Evolutionary conservation across 2,329 filamentous ascomycete species (phyloP).

Genomic region (Metarhizium album): DNA sequence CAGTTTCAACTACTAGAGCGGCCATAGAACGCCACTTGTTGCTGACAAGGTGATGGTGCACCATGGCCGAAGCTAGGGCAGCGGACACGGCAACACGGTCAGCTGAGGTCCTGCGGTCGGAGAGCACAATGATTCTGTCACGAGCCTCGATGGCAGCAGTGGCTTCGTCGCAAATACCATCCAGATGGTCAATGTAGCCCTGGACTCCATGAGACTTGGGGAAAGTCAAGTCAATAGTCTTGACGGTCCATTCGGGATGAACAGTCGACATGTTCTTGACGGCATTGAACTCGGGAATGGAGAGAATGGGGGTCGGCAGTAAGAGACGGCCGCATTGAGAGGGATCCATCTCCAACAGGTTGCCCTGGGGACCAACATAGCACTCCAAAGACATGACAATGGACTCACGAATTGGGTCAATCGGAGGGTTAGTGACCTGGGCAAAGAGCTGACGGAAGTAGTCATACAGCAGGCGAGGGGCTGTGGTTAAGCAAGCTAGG

Average conservation of each 20-base stretch:
- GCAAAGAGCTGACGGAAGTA: constrained; percentile 98
- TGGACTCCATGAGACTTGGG: constrained; percentile 71
- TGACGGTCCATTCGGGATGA: constrained; percentile 75
- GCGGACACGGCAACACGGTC: constrained; percentile 80
- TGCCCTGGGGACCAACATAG: constrained; percentile 92
- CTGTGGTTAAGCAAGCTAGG: constrained; percentile 79
- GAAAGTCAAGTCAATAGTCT: constrained; percentile 87
- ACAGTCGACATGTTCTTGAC: constrained; percentile 65
- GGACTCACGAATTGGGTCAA: constrained; percentile 92
- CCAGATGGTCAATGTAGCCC: constrained; percentile 79
- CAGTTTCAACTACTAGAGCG: constrained; percentile 82
- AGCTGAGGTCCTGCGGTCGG: constrained; percentile 73
- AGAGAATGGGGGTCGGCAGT: constrained; percentile 79
- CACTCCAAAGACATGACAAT: constrained; percentile 98
- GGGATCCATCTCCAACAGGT: constrained; percentile 85
- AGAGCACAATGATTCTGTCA: constrained; percentile 80
- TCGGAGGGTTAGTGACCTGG: constrained; percentile 95
- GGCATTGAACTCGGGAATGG: constrained; percentile 82
- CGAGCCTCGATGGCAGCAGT: constrained; percentile 74
- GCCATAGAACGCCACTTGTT: constrained; percentile 92
- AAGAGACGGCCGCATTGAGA: constrained; percentile 79
- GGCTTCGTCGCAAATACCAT: constrained; percentile 76
- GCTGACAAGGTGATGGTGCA: constrained; percentile 88
- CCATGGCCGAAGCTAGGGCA: constrained; percentile 80
- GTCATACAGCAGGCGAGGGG: constrained; percentile 81